Conservation (phyloP, 106 monocot genomes). For the Dactylorhiza incarnata region DNA sequence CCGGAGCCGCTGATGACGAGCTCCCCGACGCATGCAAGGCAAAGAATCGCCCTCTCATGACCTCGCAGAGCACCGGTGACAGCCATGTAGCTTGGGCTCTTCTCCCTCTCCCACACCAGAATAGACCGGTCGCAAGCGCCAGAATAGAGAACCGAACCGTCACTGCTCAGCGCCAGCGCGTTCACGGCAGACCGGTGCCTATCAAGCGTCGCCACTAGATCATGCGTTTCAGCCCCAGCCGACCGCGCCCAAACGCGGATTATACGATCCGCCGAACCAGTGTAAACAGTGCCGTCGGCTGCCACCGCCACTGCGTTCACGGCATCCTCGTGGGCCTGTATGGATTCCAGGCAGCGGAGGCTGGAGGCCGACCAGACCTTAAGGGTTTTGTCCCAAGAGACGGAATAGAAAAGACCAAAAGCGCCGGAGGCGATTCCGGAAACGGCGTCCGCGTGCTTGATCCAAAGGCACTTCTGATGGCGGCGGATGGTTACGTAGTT, state of each 20-base stretch:
- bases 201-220: constrained; percentile 30
- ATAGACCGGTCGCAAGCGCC: constrained; percentile 39
- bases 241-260: constrained; percentile 41
- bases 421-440: constrained; percentile 34
- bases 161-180: constrained; percentile 45
- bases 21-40: constrained; percentile 14
- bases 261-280: constrained; percentile 60
- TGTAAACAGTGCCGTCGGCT: constrained; percentile 57
- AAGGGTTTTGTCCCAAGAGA: constrained; percentile 82
- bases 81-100: constrained; percentile 23
- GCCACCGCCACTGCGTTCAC: constrained; percentile 61
- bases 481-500: constrained; percentile 58
- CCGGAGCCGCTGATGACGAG: constrained; percentile 26
- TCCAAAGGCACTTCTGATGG: constrained; percentile 51
- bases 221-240: constrained; percentile 5
- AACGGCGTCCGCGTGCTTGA: constrained; percentile 71
- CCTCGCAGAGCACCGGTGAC: constrained; percentile 25
- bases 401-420: constrained; percentile 50
- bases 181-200: constrained; percentile 48
- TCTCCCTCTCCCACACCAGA: constrained; percentile 45
- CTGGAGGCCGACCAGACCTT: constrained; percentile 48
- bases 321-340: constrained; percentile 71
- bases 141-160: constrained; percentile 50
- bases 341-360: constrained; percentile 51
- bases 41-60: constrained; percentile 37